Conservation (phyloP, 139 green algal species). For the Chlamydomonas applanata region DNA sequence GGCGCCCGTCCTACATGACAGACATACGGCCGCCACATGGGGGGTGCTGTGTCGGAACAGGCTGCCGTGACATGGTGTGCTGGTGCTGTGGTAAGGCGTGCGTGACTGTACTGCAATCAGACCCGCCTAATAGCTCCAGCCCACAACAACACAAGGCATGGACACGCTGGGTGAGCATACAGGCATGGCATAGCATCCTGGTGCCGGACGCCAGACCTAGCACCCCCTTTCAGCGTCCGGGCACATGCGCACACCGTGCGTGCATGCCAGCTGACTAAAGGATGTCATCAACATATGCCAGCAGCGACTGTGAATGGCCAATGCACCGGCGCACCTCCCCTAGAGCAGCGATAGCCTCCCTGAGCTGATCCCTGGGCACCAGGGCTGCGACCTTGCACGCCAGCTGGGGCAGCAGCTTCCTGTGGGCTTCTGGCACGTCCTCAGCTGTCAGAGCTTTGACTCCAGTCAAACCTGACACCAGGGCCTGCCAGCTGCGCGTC, state of each 20-base stretch:
- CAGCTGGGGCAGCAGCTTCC: constrained; percentile 35
- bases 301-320: too few species aligned
- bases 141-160: too few species aligned
- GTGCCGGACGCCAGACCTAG: too few species aligned
- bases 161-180: too few species aligned
- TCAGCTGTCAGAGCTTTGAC: constrained; percentile 54
- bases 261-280: too few species aligned
- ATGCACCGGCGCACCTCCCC: constrained; percentile 33
- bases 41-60: too few species aligned
- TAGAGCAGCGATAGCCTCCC: constrained; percentile 6
- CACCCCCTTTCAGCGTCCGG: too few species aligned
- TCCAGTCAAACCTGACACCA: constrained; percentile 65
- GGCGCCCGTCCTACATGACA: constrained; percentile 21
- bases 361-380: constrained; percentile 49
- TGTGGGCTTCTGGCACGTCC: constrained; percentile 63
- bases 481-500: constrained; percentile 56
- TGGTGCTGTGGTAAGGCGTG: background rate
- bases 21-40: background rate
- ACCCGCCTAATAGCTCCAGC: too few species aligned
- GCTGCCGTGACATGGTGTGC: background rate
- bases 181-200: too few species aligned
- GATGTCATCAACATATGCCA: too few species aligned
- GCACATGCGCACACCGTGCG: too few species aligned
- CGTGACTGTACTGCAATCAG: background rate
- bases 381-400: constrained; percentile 62